phyloP scores from a whole-genome alignment of 2,329 filamentous ascomycete species.

The Alternaria gansuensis region DNA sequence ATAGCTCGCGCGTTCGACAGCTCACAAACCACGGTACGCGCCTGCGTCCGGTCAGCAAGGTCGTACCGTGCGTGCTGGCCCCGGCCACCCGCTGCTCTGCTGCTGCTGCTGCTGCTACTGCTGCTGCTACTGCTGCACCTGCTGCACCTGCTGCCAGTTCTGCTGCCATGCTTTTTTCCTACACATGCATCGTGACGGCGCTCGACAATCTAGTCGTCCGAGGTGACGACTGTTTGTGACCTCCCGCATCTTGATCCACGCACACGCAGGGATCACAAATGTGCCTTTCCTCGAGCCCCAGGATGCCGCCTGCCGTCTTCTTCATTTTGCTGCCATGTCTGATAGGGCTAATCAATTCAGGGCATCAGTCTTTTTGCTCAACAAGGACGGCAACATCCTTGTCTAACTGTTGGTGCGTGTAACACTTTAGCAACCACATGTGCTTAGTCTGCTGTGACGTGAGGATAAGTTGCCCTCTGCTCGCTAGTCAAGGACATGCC shows the following conservation, averaged over 20 bases:
- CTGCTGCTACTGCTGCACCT: no score
- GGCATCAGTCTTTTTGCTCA: constrained; percentile 39
- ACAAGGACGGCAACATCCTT: constrained; percentile 18
- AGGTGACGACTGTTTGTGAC: constrained; percentile 20
- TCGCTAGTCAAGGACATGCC: constrained; percentile 28
- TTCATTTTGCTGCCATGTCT: constrained; percentile 36
- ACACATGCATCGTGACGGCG: constrained; percentile 5
- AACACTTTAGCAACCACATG: constrained; percentile 20
- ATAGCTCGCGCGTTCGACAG: constrained; percentile 24
- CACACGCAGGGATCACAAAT: not conserved
- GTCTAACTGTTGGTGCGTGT: constrained; percentile 39
- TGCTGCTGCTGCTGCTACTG: constrained; percentile 3
- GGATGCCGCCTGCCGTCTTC: constrained; percentile 11
- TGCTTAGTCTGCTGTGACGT: constrained; percentile 35
- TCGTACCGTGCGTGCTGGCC: constrained; percentile 14
- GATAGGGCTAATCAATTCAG: constrained; percentile 47
- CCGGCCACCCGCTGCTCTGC: constrained; percentile 10
- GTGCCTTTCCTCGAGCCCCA: constrained; percentile 26
- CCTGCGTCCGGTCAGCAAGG: constrained; percentile 19
- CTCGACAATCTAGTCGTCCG: constrained; percentile 6
- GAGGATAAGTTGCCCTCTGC: constrained; percentile 17
- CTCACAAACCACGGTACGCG: constrained; percentile 35
- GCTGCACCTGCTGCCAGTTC: not conserved
- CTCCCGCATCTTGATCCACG: constrained; percentile 35
- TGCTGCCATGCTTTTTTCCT: constrained; percentile 6